phyloP scores from a whole-genome alignment of 2,329 filamentous ascomycete species.

The Akanthomyces muscarius region DNA sequence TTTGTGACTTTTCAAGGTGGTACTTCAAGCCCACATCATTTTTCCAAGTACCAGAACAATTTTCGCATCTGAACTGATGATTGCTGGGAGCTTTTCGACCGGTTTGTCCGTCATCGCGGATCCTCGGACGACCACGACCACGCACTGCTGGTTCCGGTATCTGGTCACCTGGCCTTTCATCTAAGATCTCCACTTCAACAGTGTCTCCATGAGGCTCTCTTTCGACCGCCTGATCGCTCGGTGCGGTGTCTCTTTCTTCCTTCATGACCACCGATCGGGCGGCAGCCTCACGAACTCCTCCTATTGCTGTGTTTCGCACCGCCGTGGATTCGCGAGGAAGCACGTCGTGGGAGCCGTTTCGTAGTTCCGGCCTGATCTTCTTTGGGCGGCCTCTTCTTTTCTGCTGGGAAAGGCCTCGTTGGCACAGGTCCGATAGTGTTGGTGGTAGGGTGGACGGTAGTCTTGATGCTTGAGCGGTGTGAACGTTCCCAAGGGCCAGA shows the following conservation, averaged over 20 bases:
- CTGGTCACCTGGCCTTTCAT: neutral
- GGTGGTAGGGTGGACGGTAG: constrained; percentile 19
- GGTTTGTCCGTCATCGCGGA: constrained; percentile 16
- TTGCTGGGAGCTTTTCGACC: neutral
- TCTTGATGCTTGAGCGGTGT: constrained; percentile 15
- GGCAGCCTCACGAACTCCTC: neutral
- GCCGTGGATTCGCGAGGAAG: neutral
- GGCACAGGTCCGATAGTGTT: constrained; percentile 28
- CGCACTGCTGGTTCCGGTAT: neutral
- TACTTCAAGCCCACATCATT: constrained; percentile 57
- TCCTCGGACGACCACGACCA: constrained; percentile 5
- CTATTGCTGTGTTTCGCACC: neutral
- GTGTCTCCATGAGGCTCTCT: neutral
- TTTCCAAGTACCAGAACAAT: constrained; percentile 53
- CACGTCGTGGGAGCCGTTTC: neutral
- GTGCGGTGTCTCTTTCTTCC: neutral
- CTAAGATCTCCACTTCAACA: no score
- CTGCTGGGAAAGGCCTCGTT: constrained; percentile 21
- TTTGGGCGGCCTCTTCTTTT: constrained; percentile 29
- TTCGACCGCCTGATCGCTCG: neutral
- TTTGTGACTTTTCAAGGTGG: constrained; percentile 52
- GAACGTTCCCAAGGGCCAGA: neutral
- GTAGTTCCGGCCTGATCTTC: constrained; percentile 21
- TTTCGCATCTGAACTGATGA: constrained; percentile 45
- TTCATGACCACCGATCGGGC: neutral